These are phyloP conservation scores for Penicillium palitans DNA, from an alignment of 2,329 filamentous ascomycete genomes.

Conservation along the genomic window DNA sequence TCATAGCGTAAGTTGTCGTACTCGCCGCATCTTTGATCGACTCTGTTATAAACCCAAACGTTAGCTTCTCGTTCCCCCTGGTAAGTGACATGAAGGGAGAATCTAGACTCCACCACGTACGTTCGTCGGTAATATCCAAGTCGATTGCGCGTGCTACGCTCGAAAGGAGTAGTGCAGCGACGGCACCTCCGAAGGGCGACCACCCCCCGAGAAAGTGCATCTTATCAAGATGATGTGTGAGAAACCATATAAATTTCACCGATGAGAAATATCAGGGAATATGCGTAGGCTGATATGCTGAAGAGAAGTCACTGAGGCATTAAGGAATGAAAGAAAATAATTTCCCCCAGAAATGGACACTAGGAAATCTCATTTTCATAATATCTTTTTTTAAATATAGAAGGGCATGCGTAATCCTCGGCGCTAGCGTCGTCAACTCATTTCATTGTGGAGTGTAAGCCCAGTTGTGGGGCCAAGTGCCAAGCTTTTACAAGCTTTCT, in stretches of 20 bases:
- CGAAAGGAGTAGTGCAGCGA: constrained; percentile 7
- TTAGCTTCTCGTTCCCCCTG: not conserved
- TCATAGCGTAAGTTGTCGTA: constrained; percentile 11
- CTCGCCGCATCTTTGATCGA: constrained; percentile 16
- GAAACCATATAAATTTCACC: not conserved
- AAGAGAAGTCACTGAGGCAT: not conserved
- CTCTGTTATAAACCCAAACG: constrained; percentile 1
- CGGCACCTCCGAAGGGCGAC: not conserved
- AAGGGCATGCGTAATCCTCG: constrained; percentile 25
- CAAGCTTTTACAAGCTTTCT: constrained; percentile 25
- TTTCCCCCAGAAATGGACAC: not conserved
- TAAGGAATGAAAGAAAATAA: not conserved
- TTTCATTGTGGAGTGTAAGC: constrained; percentile 13
- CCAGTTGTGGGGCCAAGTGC: constrained; percentile 8
- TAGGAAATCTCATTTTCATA: constrained; percentile 4
- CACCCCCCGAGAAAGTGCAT: constrained; percentile 13
- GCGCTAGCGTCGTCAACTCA: constrained; percentile 28
- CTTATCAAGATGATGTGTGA: not conserved
- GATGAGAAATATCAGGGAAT: not conserved
- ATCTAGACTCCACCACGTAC: constrained; percentile 16
- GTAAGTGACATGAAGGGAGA: not conserved
- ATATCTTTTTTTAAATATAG: constrained; percentile 14
- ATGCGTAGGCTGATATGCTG: not conserved
- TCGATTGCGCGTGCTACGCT: constrained; percentile 22
- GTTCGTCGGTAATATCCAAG: constrained; percentile 29